Conservation (phyloP, 148 eudicot genomes). For the Oxyria digyna region DNA sequence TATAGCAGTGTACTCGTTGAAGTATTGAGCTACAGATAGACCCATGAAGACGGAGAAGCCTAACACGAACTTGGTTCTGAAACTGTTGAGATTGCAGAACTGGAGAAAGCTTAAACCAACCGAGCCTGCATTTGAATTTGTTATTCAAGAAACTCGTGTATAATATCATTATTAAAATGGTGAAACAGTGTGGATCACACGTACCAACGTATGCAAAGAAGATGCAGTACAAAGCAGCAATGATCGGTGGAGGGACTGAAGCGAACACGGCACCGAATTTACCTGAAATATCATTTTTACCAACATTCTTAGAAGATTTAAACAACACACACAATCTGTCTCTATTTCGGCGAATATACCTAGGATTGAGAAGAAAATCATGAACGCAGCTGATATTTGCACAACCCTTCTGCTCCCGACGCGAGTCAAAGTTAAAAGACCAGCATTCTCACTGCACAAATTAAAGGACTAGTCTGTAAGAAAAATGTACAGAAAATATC, state of each 20-base stretch:
- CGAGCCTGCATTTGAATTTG: conserved; percentile 36
- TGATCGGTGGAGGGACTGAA: conserved; percentile 82
- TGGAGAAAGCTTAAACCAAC: conserved; percentile 85
- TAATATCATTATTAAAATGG: too few relatives aligned
- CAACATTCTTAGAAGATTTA: background rate
- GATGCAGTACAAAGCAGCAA: conserved; percentile 86
- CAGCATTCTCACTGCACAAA: conserved; percentile 74
- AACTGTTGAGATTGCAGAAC: conserved; percentile 91
- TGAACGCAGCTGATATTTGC: conserved; percentile 83
- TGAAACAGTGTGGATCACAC: conserved; percentile 7
- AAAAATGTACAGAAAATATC: background rate
- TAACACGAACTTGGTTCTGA: conserved; percentile 68
- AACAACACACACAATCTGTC: background rate
- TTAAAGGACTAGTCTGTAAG: background rate
- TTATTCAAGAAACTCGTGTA: too few relatives aligned
- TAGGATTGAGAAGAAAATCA: conserved; percentile 85
- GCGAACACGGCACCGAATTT: conserved; percentile 92
- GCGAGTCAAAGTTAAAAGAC: conserved; percentile 76
- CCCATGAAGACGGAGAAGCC: conserved; percentile 90
- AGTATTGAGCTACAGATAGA: conserved; percentile 78
- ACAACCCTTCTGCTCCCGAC: conserved; percentile 96
- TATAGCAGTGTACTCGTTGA: conserved; percentile 65
- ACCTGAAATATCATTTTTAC: conserved; percentile 26
- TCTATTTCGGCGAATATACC: too few relatives aligned
- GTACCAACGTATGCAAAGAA: conserved; percentile 92